Percentiles rank a stretch among this genome's conserved stretches.
Evolutionary conservation across 2,329 filamentous ascomycete species (phyloP).

Genomic region (Aureobasidium sp.): DNA sequence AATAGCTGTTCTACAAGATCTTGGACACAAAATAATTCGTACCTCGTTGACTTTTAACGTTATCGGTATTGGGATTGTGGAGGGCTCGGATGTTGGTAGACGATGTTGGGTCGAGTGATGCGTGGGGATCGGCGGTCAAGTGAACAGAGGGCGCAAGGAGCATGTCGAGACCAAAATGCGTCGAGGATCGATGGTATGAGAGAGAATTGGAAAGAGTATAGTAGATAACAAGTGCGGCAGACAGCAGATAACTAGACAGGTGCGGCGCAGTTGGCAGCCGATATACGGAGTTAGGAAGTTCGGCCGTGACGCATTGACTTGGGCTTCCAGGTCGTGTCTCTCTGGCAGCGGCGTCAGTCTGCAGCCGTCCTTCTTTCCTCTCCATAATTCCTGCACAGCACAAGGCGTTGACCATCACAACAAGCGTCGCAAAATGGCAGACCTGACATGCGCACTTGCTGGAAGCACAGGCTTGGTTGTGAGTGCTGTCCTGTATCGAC

Average conservation of each 20-base stretch:
- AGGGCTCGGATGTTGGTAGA: not conserved
- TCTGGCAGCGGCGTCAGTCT: not conserved
- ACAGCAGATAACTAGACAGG: not conserved
- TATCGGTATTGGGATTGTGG: not conserved
- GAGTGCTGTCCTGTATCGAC: conserved; percentile 20
- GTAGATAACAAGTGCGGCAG: not conserved
- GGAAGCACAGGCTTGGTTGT: conserved; percentile 59
- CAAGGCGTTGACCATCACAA: too few species aligned
- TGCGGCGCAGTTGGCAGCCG: not conserved
- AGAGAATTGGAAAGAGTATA: not conserved
- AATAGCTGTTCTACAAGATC: not conserved
- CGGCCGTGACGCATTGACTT: not conserved
- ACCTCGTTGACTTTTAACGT: not conserved
- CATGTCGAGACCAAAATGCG: not conserved
- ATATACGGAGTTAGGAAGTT: not conserved
- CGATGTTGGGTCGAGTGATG: not conserved
- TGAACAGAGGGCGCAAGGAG: not conserved
- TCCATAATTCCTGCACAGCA: not conserved
- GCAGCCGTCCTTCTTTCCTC: not conserved
- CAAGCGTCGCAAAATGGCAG: conserved; percentile 19
- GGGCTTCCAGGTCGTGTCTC: too few species aligned
- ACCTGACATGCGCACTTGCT: conserved; percentile 44
- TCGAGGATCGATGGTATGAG: not conserved
- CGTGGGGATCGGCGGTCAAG: not conserved
- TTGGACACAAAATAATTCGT: not conserved